Conservation (phyloP, 148 eudicot species). For the Oxyria digyna region DNA sequence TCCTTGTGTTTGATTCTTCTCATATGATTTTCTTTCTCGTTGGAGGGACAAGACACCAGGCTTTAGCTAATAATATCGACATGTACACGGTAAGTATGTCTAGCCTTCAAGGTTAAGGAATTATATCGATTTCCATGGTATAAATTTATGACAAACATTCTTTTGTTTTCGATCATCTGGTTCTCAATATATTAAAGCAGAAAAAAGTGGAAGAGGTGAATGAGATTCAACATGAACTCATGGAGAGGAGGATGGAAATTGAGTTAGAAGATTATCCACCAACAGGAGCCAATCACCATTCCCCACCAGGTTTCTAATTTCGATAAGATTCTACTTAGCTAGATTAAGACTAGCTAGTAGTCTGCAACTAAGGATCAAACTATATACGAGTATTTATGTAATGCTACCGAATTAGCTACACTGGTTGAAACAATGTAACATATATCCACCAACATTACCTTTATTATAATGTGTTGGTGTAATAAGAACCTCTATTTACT, state of each 20-base stretch:
- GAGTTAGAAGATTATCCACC: slow-evolving; percentile 33
- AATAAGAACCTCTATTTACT: no score
- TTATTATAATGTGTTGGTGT: not conserved
- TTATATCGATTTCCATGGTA: no score
- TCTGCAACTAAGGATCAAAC: not conserved
- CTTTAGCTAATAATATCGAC: not conserved
- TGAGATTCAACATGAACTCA: no score
- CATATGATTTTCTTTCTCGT: no score
- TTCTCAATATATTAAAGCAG: slow-evolving; percentile 7
- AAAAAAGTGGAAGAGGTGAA: slow-evolving; percentile 9
- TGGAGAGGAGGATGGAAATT: slow-evolving; percentile 20
- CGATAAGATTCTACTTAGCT: not conserved
- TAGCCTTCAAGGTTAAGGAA: no score
- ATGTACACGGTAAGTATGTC: no score
- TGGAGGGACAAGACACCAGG: not conserved
- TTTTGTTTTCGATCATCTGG: no score
- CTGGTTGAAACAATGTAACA: not conserved
- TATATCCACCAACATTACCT: not conserved
- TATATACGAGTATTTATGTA: not conserved
- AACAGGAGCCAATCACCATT: slow-evolving; percentile 37
- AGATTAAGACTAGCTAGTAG: not conserved
- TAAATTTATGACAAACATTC: no score
- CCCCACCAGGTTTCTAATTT: slow-evolving; percentile 37
- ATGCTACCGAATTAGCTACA: not conserved
- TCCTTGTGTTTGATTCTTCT: no score